Evolutionary conservation across 345 rosid genomes (phyloP), one percentile per base, ranked within the genome.

Genomic region (Camelina laxa): DNA sequence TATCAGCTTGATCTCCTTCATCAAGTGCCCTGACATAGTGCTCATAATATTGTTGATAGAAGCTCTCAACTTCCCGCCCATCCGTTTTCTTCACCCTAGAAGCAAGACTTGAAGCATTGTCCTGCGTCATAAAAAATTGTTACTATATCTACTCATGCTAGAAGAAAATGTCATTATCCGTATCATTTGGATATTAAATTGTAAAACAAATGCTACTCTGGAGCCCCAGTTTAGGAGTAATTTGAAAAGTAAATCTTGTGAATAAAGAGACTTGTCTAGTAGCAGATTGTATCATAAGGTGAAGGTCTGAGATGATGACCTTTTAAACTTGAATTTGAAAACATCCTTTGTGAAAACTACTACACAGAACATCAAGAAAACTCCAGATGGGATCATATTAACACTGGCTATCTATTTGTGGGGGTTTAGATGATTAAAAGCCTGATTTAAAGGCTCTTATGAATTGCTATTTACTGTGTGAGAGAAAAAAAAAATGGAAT

Each of bases 1-100:
- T 85, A 84, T 95, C 97, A 47, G 99, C 97, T 80, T 92, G 95
- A 74, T 92, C 97, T 44, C 97, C 97, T 80, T 95, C 87, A 74
- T 89, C 97, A 80, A 95, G 87, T 76, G 96, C 87, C 83, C 91
- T 78, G 69, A 92, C 96, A 77, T 92, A 95, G 60, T 88, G 91
- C 74, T 92, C 95, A 77, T 92, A 95, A 75, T 92, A 95, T 75
- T 92, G 93, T 59, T 92, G 89, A 75, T 95, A 95, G 81, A 84
- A 95, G 85, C 93, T 87, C 83, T 88, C 90, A 55, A 95, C 91
- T 90, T 95, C 99, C 71, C 86, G 86, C 4, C 97, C 97, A 82
- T 95, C 99, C 10, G 97, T 95, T 87, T 92, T 95, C 81, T 92
- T 89, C 38, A 87, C 82, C 65, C 99, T 85, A 45, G 99, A 89